Evolutionary conservation across 1,139 yeast genomes (phyloP).

Genomic region (Kodamaea anthophila): DNA sequence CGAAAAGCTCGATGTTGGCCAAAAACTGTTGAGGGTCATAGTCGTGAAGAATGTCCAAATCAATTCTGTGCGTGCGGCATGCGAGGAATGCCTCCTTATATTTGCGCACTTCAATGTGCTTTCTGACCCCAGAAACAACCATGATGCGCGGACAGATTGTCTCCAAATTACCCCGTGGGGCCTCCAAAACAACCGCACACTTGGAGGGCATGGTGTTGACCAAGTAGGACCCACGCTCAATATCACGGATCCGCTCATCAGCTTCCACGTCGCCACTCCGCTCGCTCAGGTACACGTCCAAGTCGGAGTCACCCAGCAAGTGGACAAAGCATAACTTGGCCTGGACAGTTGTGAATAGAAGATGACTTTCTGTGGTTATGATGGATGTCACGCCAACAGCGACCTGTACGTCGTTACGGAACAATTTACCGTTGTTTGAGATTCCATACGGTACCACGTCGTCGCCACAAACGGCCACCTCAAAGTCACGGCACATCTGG

Average conservation of each 20-base stretch:
- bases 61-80: constrained; percentile 89
- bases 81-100: constrained; percentile 70
- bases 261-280: constrained; percentile 16
- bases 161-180: constrained; percentile 94
- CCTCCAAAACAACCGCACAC: constrained; percentile 80
- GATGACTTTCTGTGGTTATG: constrained; percentile 62
- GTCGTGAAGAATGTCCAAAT: constrained; percentile 84
- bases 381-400: constrained; percentile 80
- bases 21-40: constrained; percentile 69
- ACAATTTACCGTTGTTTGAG: constrained; percentile 67
- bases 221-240: constrained; percentile 85
- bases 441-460: constrained; percentile 58
- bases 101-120: constrained; percentile 49
- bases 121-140: constrained; percentile 80
- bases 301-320: constrained; percentile 32
- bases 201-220: constrained; percentile 79
- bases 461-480: constrained; percentile 30
- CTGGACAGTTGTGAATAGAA: constrained; percentile 85
- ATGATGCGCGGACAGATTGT: constrained; percentile 89
- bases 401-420: constrained; percentile 56
- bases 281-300: constrained; percentile 16
- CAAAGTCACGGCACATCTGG: constrained; percentile 61
- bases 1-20: constrained; percentile 58
- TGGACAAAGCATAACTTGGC: constrained; percentile 81
- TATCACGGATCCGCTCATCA: constrained; percentile 82